These are phyloP conservation scores for Diaporthe sp. DNA, from an alignment of 2,329 filamentous ascomycete genomes.

Conservation along the genomic window DNA sequence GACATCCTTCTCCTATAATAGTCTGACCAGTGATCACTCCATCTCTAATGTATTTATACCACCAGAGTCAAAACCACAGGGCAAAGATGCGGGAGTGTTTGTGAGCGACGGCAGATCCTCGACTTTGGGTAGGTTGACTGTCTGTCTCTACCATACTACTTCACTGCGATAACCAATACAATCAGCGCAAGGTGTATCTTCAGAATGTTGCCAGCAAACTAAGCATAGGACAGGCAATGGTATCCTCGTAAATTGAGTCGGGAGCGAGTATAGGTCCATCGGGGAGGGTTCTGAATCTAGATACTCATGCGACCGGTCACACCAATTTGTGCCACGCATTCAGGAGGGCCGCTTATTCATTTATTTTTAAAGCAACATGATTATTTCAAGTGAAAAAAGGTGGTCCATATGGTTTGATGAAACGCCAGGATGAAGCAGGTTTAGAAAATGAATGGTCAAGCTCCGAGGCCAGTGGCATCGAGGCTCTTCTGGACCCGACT, in stretches of 20 bases:
- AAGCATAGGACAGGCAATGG: background rate
- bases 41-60: background rate
- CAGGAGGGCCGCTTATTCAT: background rate
- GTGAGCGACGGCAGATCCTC: background rate
- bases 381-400: background rate
- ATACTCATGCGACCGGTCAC: background rate
- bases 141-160: background rate
- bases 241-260: background rate
- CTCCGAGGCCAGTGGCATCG: background rate
- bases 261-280: background rate
- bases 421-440: background rate
- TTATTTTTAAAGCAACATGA: background rate
- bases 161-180: background rate
- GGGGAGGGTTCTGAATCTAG: background rate
- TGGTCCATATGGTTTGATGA: background rate
- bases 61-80: background rate
- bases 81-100: too few relatives aligned
- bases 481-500: background rate
- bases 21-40: rapidly evolving
- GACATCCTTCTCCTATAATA: background rate
- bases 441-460: rapidly evolving
- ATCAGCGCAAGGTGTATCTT: rapidly evolving
- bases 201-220: background rate
- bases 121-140: too few relatives aligned
- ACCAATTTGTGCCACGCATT: background rate